Evolutionary conservation across 305 asterid species (phyloP).

Genomic region (Plantago coronopus): DNA sequence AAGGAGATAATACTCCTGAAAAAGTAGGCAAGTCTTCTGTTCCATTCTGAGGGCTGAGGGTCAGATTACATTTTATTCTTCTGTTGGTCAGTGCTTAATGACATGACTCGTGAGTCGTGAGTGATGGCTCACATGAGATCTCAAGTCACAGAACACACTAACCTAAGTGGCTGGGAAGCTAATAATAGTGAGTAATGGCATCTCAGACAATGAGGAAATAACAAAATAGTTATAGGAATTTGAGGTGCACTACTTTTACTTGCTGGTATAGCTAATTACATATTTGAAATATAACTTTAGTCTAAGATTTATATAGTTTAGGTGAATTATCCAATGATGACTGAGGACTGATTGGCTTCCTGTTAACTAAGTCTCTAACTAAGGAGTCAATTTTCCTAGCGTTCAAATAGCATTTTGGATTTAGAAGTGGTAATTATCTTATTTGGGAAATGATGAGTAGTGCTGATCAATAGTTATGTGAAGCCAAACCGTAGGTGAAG

Average conservation of each 20-base stretch:
- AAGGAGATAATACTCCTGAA: slow-evolving; percentile 97
- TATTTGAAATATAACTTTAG: not conserved
- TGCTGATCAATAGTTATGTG: too few species aligned
- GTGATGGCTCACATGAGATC: too few species aligned
- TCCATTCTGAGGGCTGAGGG: slow-evolving; percentile 3
- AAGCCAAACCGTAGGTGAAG: too few species aligned
- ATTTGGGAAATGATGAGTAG: too few species aligned
- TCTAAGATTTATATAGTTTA: not conserved
- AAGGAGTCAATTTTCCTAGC: too few species aligned
- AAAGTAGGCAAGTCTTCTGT: slow-evolving; percentile 68
- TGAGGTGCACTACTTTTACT: not conserved
- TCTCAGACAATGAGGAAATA: not conserved
- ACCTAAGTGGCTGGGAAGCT: not conserved
- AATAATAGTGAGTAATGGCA: not conserved
- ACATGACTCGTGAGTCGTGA: too few species aligned
- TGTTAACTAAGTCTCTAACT: too few species aligned
- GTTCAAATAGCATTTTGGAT: too few species aligned
- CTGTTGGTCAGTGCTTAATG: not conserved
- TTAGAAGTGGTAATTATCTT: too few species aligned
- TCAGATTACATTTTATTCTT: slow-evolving; percentile 7
- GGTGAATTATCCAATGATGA: too few species aligned
- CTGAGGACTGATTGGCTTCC: too few species aligned
- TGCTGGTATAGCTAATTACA: not conserved
- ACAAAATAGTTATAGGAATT: not conserved
- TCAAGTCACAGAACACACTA: slow-evolving; percentile 1